These are phyloP conservation scores for Wickerhamomyces kurtzmanii DNA, from an alignment of 805 yeast species.

Conservation along the genomic window DNA sequence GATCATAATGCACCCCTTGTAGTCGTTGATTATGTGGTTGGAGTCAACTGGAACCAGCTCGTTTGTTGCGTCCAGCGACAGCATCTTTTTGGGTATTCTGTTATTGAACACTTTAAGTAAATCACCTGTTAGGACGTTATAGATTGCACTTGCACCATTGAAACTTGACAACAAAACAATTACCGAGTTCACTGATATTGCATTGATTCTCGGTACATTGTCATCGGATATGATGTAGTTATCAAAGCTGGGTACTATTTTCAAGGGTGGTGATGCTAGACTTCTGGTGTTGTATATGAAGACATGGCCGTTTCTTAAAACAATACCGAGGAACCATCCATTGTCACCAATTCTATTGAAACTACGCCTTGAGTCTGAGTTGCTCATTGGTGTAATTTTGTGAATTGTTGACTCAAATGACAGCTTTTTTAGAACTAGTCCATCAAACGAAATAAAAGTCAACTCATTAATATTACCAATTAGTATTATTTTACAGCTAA, in stretches of 20 bases:
- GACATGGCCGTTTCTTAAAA: constrained; percentile 5
- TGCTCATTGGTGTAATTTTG: too few relatives aligned
- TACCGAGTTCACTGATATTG: constrained; percentile 12
- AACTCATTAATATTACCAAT: constrained; percentile 4
- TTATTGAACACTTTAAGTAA: constrained; percentile 7
- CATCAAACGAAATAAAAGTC: constrained; percentile 6
- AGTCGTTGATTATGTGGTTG: constrained; percentile 4
- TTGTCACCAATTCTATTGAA: constrained; percentile 14
- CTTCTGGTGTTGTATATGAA: constrained; percentile 9
- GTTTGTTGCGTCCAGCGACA: constrained; percentile 4
- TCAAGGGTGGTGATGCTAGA: background rate
- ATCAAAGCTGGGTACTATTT: constrained; percentile 7
- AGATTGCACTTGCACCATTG: constrained; percentile 15
- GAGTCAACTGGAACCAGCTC: constrained; percentile 7
- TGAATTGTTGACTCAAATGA: too few relatives aligned
- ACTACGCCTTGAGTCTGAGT: constrained; percentile 1
- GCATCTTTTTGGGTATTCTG: constrained; percentile 10
- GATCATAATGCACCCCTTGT: constrained; percentile 9
- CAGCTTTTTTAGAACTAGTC: background rate
- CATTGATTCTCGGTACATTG: constrained; percentile 7
- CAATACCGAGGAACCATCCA: constrained; percentile 15
- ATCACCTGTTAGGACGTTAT: constrained; percentile 12
- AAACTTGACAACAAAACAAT: constrained; percentile 13
- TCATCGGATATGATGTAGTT: constrained; percentile 7
- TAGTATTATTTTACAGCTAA: constrained; percentile 10